phyloP scores from a whole-genome alignment of 768 basidiomycete species.

The Boletales sp. region DNA sequence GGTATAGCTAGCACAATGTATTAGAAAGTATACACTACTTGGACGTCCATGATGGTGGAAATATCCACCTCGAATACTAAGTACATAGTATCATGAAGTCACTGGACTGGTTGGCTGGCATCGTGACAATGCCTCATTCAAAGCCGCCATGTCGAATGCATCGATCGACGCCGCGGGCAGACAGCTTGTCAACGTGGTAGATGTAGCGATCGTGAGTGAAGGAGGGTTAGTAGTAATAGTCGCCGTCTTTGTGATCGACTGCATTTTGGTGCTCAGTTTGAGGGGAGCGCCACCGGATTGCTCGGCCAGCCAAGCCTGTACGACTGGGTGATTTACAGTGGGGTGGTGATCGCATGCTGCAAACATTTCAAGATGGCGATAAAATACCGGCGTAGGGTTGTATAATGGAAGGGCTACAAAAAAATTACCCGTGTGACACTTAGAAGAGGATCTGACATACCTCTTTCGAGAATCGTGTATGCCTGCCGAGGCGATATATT shows the following conservation, averaged over 20 bases:
- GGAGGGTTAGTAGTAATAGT: neutral
- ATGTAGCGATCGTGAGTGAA: slow-evolving; percentile 13
- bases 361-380: slow-evolving; percentile 45
- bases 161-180: slow-evolving; percentile 8
- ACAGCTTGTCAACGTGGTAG: slow-evolving; percentile 5
- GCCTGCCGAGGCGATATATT: slow-evolving; percentile 39
- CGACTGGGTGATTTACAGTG: slow-evolving; percentile 36
- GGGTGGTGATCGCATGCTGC: slow-evolving; percentile 40
- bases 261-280: slow-evolving; percentile 12
- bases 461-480: slow-evolving; percentile 38
- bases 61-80: neutral
- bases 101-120: slow-evolving; percentile 15
- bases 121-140: slow-evolving; percentile 26
- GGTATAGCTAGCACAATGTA: slow-evolving; percentile 5
- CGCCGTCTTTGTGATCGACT: slow-evolving; percentile 6
- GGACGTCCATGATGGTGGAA: neutral
- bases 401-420: slow-evolving; percentile 50
- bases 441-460: slow-evolving; percentile 23
- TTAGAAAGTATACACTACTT: slow-evolving; percentile 1
- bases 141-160: slow-evolving; percentile 22
- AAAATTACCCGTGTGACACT: neutral
- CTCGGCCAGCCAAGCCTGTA: slow-evolving; percentile 37
- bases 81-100: slow-evolving; percentile 5
- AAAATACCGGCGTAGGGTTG: slow-evolving; percentile 45
- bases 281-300: slow-evolving; percentile 17